phyloP scores from a whole-genome alignment of 2,329 filamentous ascomycete genomes.

The Neocatenulostroma microsporum region DNA sequence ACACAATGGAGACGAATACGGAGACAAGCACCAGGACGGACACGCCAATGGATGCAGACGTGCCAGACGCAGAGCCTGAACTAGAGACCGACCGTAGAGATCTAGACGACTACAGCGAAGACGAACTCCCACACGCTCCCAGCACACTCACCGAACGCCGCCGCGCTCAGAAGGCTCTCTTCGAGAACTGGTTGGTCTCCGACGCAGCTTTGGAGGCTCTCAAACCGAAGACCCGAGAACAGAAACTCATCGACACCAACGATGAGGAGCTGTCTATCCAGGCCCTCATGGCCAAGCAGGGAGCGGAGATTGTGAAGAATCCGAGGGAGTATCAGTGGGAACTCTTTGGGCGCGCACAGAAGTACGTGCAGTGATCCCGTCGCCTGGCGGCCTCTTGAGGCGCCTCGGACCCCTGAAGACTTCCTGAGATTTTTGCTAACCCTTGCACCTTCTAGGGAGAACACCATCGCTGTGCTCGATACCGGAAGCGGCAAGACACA shows the following conservation, averaged over 20 bases:
- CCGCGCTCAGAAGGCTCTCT: slow-evolving; percentile 35
- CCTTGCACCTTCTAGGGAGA: too few relatives aligned
- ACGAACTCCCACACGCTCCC: slow-evolving; percentile 16
- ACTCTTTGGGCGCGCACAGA: slow-evolving; percentile 78
- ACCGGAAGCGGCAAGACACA: slow-evolving; percentile 95
- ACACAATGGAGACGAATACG: too few relatives aligned
- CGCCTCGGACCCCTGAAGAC: too few relatives aligned
- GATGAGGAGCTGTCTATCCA: slow-evolving; percentile 46
- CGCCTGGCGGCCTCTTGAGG: too few relatives aligned
- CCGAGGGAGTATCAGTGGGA: slow-evolving; percentile 89
- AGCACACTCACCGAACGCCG: slow-evolving; percentile 31
- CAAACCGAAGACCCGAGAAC: slow-evolving; percentile 31
- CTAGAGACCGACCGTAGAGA: too few relatives aligned
- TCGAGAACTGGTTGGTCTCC: slow-evolving; percentile 36
- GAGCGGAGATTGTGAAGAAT: slow-evolving; percentile 57
- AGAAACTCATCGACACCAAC: slow-evolving; percentile 24
- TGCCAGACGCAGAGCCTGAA: too few relatives aligned
- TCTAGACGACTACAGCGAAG: slow-evolving; percentile 13
- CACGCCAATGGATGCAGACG: too few relatives aligned
- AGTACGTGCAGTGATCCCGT: too few relatives aligned
- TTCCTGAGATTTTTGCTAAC: too few relatives aligned
- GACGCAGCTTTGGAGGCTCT: slow-evolving; percentile 38
- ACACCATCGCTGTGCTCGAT: slow-evolving; percentile 87
- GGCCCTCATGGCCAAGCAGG: slow-evolving; percentile 47
- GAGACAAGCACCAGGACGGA: too few relatives aligned